Evolutionary conservation across 1,284 basidiomycete species (phyloP), one percentile per base, ranked within the genome.

Genomic region (Apiotrichum gamsii): DNA sequence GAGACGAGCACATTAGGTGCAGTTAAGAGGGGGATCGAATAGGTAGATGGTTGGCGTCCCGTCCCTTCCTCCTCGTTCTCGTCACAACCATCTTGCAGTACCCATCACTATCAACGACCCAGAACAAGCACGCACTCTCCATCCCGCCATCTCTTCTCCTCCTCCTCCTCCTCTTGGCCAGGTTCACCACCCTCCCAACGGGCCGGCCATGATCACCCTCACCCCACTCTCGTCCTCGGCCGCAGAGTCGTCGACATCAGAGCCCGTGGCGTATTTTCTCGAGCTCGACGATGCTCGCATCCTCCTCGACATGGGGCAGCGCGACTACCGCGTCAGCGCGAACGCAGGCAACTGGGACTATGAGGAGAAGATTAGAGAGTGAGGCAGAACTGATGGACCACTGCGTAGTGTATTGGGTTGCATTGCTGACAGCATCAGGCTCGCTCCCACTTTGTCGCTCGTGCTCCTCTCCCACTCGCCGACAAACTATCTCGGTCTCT

Each of bases 251-350:
- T 77, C 81, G 2, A 75, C 77, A 43, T 80, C 82, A 6, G 65
- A 69, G 43, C 73, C 74, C 18, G 58, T 74, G 36, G 72, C 67
- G 24, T 97, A 96, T 71, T 76, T 97, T 33, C 79, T 98, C 19
- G 86, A 97, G 67, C 82, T 98, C 49, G 95, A 98, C 76, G 89
- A 94, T 72, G 85, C 95, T 21, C 80, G 83, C 44, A 90, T 98
- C 60, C 79, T 98, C 28, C 79, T 99, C 47, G 95, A 98, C 75
- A 90, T 94, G 70, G 94, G 94, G 10, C 69, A 69, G 52, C 51
- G 63, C 34, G 72, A 75, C 49, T 70, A 67, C 41, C 54, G 69
- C 31, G 58, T 54, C 8, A 64, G 61, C 36, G 21, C 57, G 16
- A 25, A 54, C 29, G 59, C 60, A 31, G 50, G 46, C 23, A 52